Conservation (phyloP, 148 eudicot genomes). For the Rheum nobile region DNA sequence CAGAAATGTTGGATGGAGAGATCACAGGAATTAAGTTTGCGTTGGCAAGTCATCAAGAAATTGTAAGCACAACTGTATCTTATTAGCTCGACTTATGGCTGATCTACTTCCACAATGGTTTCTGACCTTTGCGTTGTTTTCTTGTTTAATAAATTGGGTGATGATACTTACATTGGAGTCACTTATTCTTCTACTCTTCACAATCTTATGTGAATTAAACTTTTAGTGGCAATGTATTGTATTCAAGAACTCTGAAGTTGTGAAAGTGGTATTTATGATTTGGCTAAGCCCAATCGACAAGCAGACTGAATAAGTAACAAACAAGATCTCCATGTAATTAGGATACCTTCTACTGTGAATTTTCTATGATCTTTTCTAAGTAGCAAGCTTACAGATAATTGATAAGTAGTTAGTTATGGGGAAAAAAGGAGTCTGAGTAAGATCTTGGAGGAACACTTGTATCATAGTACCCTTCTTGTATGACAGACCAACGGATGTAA, state of each 20-base stretch:
- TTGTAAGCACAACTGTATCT: constrained; percentile 34
- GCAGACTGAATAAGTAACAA: background rate
- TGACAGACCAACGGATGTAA: background rate
- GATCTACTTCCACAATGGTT: too few relatives aligned
- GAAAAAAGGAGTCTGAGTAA: too few relatives aligned
- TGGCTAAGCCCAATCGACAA: background rate
- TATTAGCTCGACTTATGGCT: background rate
- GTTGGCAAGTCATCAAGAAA: constrained; percentile 53
- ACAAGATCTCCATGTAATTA: background rate
- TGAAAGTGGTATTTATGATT: background rate
- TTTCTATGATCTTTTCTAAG: too few relatives aligned
- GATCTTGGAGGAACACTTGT: background rate
- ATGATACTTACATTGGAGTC: background rate
- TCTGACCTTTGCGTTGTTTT: too few relatives aligned
- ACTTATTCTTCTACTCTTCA: background rate
- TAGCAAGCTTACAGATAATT: too few relatives aligned
- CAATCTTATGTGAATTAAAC: background rate
- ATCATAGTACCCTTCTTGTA: background rate
- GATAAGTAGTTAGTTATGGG: too few relatives aligned
- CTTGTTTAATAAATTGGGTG: too few relatives aligned
- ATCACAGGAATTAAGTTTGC: constrained; percentile 44
- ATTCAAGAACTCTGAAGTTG: background rate
- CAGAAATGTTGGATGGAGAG: constrained; percentile 38
- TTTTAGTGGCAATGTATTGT: background rate
- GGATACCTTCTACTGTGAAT: background rate